A percentile compares a stretch with the other conserved stretches of the same genome.
These are phyloP conservation scores for Rehmannia glutinosa DNA, from an alignment of 257 asterid species.

Conservation along the genomic window DNA sequence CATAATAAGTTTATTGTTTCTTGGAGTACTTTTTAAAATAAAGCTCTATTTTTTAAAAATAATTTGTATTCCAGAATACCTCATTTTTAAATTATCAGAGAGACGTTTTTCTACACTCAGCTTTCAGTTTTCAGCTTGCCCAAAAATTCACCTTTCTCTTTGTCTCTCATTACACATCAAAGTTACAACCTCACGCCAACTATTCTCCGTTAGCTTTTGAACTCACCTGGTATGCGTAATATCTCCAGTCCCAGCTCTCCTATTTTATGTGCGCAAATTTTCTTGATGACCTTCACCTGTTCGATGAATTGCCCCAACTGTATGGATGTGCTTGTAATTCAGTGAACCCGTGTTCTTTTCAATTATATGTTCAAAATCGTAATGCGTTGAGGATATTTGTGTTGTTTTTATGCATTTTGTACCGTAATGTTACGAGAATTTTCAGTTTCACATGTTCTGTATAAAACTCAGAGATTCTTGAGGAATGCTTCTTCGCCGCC, in stretches of 20 bases:
- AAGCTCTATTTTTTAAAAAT: no score
- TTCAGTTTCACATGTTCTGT: conserved; percentile 17
- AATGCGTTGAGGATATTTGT: background rate
- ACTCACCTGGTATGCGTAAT: background rate
- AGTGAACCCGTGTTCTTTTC: background rate
- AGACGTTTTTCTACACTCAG: no score
- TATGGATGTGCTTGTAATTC: background rate
- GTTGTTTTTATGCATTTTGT: background rate
- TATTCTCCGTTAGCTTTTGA: background rate
- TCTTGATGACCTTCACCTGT: conserved; percentile 29
- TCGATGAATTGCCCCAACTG: conserved; percentile 48
- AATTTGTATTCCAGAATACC: no score
- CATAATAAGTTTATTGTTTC: no score
- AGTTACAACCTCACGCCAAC: background rate
- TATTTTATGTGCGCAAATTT: background rate
- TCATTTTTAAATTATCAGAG: no score
- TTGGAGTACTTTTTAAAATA: no score
- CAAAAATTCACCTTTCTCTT: no score
- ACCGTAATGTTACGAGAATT: conserved; percentile 25
- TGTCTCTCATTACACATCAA: background rate
- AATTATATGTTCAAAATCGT: background rate
- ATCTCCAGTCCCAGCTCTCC: background rate
- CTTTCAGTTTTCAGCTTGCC: no score
- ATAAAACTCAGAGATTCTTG: conserved; percentile 20
- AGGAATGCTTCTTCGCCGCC: conserved; percentile 12